phyloP scores from a whole-genome alignment of 2,329 filamentous ascomycete genomes.

The Pyricularia pennisetigena region DNA sequence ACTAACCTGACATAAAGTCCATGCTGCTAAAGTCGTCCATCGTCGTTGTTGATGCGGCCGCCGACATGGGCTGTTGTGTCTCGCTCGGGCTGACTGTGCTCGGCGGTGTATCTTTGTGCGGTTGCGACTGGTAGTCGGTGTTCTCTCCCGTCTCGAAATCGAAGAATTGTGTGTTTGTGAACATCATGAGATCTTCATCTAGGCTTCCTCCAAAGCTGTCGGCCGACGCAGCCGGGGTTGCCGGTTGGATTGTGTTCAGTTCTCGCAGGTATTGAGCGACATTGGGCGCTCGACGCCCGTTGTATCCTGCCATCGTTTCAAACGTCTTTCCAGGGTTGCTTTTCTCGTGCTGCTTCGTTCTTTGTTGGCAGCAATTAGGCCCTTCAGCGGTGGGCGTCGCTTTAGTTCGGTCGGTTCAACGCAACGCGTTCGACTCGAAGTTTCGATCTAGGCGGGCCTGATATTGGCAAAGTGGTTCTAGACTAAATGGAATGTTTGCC shows the following conservation, averaged over 20 bases:
- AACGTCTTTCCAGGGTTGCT: neutral
- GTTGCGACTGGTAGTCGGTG: slow-evolving; percentile 45
- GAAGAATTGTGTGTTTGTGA: slow-evolving; percentile 75
- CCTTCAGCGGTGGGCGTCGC: neutral
- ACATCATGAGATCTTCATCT: slow-evolving; percentile 66
- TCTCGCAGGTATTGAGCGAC: slow-evolving; percentile 85
- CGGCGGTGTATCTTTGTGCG: slow-evolving; percentile 28
- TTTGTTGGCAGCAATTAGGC: neutral
- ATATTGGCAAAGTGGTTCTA: neutral
- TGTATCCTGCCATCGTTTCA: slow-evolving; percentile 35
- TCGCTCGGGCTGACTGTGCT: slow-evolving; percentile 13
- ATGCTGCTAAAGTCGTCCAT: slow-evolving; percentile 36
- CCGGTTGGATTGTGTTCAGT: slow-evolving; percentile 52
- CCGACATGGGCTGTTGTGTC: slow-evolving; percentile 10
- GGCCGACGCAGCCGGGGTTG: slow-evolving; percentile 38
- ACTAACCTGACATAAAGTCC: slow-evolving; percentile 43
- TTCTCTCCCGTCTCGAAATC: slow-evolving; percentile 63
- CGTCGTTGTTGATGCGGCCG: slow-evolving; percentile 20
- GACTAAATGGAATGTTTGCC: too few species aligned
- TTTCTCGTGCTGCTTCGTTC: neutral
- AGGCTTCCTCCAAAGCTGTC: slow-evolving; percentile 45
- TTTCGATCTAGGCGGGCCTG: neutral
- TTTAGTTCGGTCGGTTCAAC: neutral
- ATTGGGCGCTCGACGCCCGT: slow-evolving; percentile 70
- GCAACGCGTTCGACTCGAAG: neutral